Evolutionary conservation across 148 eudicot species (phyloP), one percentile per base, ranked within the genome.

Genomic region (Persicaria maculosa): DNA sequence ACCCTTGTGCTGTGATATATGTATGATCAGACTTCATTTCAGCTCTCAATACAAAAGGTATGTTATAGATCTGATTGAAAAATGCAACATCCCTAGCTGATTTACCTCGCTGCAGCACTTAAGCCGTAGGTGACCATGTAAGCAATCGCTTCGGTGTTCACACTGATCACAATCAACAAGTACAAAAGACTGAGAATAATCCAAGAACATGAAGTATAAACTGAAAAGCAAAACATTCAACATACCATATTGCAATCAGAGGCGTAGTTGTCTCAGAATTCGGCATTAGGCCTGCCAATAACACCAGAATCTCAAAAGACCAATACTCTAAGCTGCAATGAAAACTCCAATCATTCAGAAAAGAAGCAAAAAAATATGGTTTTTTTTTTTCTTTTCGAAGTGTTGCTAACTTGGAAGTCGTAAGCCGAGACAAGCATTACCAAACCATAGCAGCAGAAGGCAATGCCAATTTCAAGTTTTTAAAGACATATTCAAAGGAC

Each of bases 291-390:
- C 97, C 99, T 31, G 99, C 99, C 71, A 92, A 52, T 52, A 95
- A 61, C 46, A 95, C 97, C 71, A 92, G 69, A 68, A 92, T 84
- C 88, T 95, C 97, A 74, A 90, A 92, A 54, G 96, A 97, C 94
- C 97, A 95, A 44, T 85, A 86, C 79, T 95, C 98, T 65, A 95
- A 80, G 79, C 98, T 95, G 86, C 57, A 46, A 17, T 10, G 5
- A 0, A 47, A 44, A 45, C 36, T 9, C 25, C 46, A 46, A 4
- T 25, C 47, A 71, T n/a, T 69, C 31, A 44, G 19, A 17, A 20
- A 3, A 36, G 40, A 31, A 31, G 40, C 6, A 31, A 36, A 1
- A 61, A 19, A 22, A 3, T 22, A 62, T 20, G 9, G 0, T n/a
- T n/a, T n/a, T n/a, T n/a, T 50, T 22, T 15, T 57, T 15, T 5